Evolutionary conservation across 495 filamentous ascomycete genomes (phyloP).

Genomic region (Letharia columbiana): DNA sequence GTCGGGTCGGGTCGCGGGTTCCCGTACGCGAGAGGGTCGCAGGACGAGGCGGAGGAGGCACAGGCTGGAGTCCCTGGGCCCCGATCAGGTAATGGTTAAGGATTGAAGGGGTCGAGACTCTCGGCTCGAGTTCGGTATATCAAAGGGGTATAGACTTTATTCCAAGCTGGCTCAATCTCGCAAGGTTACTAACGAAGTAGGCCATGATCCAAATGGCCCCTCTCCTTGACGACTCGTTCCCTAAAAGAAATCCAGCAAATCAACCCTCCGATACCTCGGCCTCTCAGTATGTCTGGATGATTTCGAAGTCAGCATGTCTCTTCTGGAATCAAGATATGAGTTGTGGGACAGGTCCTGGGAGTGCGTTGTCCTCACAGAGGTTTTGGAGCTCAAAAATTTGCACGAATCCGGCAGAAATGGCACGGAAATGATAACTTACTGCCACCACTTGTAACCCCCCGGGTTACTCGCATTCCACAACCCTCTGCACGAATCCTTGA

Average conservation of each 20-base stretch:
- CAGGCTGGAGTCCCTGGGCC: too few relatives aligned
- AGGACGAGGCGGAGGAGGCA: background rate
- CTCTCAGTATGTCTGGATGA: constrained; percentile 16
- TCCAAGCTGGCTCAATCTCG: background rate
- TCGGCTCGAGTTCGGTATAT: background rate
- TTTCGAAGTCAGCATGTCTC: background rate
- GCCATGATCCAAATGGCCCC: background rate
- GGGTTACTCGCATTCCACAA: constrained; percentile 42
- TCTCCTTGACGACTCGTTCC: background rate
- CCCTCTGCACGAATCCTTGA: constrained; percentile 44
- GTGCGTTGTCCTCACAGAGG: background rate
- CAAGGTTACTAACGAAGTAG: background rate
- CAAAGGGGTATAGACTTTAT: background rate
- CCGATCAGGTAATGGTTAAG: background rate
- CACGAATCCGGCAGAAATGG: background rate
- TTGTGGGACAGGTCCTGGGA: background rate
- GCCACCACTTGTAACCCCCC: constrained; percentile 24
- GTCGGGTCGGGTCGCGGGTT: too few relatives aligned
- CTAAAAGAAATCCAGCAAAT: constrained; percentile 22
- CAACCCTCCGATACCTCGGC: constrained; percentile 15
- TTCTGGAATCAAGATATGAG: background rate
- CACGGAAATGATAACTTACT: background rate
- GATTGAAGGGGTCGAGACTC: background rate
- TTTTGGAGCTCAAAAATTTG: background rate
- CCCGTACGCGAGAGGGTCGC: background rate